These are phyloP conservation scores for Medicago arabica DNA, from an alignment of 306 rosid genomes.

Conservation along the genomic window DNA sequence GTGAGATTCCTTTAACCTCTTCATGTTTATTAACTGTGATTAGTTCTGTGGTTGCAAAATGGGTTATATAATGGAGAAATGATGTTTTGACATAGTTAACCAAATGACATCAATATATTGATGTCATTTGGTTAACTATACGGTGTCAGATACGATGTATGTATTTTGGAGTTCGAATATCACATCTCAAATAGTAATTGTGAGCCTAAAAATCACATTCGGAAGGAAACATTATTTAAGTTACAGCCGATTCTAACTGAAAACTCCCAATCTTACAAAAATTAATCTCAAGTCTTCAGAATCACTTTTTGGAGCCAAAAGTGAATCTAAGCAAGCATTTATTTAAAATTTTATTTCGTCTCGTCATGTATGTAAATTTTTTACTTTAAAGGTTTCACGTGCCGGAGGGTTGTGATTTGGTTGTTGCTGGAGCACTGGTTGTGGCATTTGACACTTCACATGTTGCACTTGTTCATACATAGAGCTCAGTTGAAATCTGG, in stretches of 20 bases:
- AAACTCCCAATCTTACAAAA: not conserved
- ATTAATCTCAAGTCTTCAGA: not conserved
- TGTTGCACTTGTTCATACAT: constrained; percentile 82
- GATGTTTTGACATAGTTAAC: no score
- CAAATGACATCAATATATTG: no score
- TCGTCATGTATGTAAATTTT: constrained; percentile 2
- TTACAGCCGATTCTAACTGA: not conserved
- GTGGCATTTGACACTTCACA: constrained; percentile 96
- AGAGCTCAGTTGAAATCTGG: constrained; percentile 75
- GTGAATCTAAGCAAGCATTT: not conserved
- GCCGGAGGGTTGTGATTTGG: constrained; percentile 87
- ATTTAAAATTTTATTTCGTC: not conserved
- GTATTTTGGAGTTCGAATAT: no score
- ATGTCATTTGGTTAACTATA: no score
- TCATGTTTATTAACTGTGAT: no score
- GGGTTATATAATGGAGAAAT: no score
- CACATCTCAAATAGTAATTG: no score
- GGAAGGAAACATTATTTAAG: not conserved
- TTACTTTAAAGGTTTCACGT: constrained; percentile 66
- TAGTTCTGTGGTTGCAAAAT: no score
- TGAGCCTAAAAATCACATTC: not conserved
- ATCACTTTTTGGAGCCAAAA: not conserved
- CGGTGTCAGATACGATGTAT: no score
- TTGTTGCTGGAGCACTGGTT: constrained; percentile 85
- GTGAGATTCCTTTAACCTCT: no score